Evolutionary conservation across 2,329 filamentous ascomycete genomes (phyloP).

Genomic region (Verticillium albo-atrum): DNA sequence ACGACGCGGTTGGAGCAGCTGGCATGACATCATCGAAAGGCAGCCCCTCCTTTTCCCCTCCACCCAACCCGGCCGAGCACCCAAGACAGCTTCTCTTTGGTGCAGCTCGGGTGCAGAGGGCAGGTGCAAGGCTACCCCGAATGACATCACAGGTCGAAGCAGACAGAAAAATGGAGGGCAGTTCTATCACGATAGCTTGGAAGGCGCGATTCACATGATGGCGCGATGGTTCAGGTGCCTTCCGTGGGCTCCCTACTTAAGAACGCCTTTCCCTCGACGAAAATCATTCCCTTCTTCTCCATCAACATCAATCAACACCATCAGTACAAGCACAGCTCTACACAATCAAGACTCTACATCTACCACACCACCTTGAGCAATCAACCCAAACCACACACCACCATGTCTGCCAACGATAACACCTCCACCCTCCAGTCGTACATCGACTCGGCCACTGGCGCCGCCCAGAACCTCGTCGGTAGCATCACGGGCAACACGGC

Average conservation of each 20-base stretch:
- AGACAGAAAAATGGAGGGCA: background rate
- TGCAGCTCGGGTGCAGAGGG: no score
- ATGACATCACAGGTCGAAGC: background rate
- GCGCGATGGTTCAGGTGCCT: background rate
- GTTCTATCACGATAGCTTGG: background rate
- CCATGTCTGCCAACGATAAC: slow-evolving; percentile 13
- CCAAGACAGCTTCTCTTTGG: background rate
- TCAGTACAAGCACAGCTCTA: background rate
- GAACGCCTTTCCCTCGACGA: background rate
- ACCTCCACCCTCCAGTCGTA: slow-evolving; percentile 78
- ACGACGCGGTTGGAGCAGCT: background rate
- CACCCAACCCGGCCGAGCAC: background rate
- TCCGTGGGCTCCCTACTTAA: background rate
- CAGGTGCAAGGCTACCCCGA: background rate
- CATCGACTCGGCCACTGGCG: slow-evolving; percentile 67
- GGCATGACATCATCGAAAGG: background rate
- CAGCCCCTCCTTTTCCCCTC: background rate
- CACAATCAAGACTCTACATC: background rate
- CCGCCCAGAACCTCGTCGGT: slow-evolving; percentile 68
- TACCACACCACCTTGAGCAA: background rate
- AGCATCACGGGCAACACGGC: slow-evolving; percentile 66
- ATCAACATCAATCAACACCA: background rate
- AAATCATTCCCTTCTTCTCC: background rate
- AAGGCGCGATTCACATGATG: background rate
- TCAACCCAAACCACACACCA: background rate